Evolutionary conservation across 148 eudicot species (phyloP).

Genomic region (Camellia japonica): DNA sequence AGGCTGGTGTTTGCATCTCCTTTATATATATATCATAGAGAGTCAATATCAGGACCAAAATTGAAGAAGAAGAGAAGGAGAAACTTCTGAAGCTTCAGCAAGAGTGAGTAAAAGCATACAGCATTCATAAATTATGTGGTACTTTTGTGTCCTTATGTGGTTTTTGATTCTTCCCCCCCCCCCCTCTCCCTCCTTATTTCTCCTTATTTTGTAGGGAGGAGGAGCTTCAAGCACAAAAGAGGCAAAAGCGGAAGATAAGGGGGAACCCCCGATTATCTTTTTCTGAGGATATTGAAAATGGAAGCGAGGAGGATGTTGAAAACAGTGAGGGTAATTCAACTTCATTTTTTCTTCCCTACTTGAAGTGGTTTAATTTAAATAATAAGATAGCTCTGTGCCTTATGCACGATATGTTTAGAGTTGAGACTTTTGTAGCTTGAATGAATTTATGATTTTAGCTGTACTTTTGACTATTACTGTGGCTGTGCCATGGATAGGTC

Average conservation of each 20-base stretch:
- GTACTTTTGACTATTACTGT: no score
- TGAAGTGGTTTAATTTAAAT: neutral
- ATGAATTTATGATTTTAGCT: neutral
- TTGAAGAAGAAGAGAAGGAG: constrained; percentile 99
- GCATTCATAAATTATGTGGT: neutral
- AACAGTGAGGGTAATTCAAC: constrained; percentile 36
- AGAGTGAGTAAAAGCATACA: constrained; percentile 55
- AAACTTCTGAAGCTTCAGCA: constrained; percentile 82
- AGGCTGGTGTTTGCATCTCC: neutral
- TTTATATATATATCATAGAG: constrained; percentile 40
- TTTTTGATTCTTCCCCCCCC: neutral
- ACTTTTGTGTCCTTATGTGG: neutral
- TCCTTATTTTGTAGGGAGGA: constrained; percentile 58
- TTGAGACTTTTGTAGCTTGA: neutral
- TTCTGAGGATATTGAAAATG: constrained; percentile 71
- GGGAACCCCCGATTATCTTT: constrained; percentile 73
- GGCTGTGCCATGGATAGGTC: no score
- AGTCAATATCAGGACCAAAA: constrained; percentile 76
- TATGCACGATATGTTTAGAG: neutral
- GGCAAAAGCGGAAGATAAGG: constrained; percentile 75
- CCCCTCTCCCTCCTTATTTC: neutral
- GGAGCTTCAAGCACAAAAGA: constrained; percentile 78
- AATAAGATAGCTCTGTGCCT: neutral
- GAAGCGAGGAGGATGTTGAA: constrained; percentile 61
- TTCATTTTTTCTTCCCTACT: neutral